phyloP scores from a whole-genome alignment of 2,329 filamentous ascomycete genomes.

The Trichoderma polysporum region DNA sequence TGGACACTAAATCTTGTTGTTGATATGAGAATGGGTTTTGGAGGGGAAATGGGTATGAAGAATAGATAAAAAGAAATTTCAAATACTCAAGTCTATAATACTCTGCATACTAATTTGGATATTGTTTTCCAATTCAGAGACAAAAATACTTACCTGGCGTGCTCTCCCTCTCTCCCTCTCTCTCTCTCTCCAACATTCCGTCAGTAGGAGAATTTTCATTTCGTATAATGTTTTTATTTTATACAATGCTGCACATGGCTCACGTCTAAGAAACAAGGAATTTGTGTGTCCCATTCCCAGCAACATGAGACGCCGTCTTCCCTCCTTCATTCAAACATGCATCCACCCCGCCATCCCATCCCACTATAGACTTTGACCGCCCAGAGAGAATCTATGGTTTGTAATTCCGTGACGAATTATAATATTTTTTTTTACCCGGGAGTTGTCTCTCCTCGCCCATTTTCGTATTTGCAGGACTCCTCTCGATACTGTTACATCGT shows the following conservation, averaged over 20 bases:
- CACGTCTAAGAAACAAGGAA: conserved; percentile 37
- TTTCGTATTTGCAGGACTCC: background rate
- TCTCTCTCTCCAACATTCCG: too few species aligned
- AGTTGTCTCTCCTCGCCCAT: conserved; percentile 24
- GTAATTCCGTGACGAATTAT: conserved; percentile 16
- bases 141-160: too few species aligned
- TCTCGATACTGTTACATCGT: conserved; percentile 26
- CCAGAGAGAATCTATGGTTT: conserved; percentile 19
- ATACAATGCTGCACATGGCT: conserved; percentile 39
- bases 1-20: conserved; percentile 60
- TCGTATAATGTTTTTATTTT: conserved; percentile 37
- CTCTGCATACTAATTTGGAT: background rate
- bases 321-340: background rate
- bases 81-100: conserved; percentile 8
- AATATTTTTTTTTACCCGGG: background rate
- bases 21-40: background rate
- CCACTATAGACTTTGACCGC: conserved; percentile 21
- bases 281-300: conserved; percentile 13
- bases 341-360: background rate
- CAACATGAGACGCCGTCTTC: conserved; percentile 7
- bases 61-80: conserved; percentile 27
- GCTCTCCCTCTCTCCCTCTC: too few species aligned
- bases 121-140: background rate
- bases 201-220: background rate
- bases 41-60: background rate